These are phyloP conservation scores for Dipteronia dyeriana DNA, from an alignment of 345 rosid genomes.

Conservation along the genomic window DNA sequence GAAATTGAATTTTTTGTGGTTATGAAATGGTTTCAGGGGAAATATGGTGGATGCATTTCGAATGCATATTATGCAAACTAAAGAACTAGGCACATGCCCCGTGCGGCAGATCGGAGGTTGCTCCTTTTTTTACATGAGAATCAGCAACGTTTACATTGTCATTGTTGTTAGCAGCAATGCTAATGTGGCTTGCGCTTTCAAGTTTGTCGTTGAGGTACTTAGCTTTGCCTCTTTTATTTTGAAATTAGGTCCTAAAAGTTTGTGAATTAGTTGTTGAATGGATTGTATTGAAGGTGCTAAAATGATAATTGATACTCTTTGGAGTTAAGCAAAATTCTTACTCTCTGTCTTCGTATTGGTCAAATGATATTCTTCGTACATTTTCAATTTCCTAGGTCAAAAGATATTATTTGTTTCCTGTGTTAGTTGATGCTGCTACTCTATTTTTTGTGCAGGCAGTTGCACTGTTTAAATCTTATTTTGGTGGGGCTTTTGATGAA, in stretches of 20 bases:
- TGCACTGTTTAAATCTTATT: conserved; percentile 92
- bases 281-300: not conserved
- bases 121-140: conserved; percentile 94
- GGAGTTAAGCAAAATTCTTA: too few species aligned
- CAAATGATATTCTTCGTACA: too few species aligned
- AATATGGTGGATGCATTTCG: conserved; percentile 99
- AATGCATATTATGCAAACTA: conserved; percentile 96
- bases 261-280: not conserved
- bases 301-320: too few species aligned
- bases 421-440: conserved; percentile 11
- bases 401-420: not conserved
- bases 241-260: not conserved
- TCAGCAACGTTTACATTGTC: conserved; percentile 96
- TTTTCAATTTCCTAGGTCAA: not conserved
- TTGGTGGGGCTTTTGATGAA: conserved; percentile 99
- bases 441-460: conserved; percentile 65
- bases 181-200: conserved; percentile 98
- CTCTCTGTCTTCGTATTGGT: too few species aligned
- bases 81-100: conserved; percentile 95
- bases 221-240: not conserved
- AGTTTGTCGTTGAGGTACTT: conserved; percentile 94
- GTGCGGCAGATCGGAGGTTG: conserved; percentile 99
- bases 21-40: conserved; percentile 45
- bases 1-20: too few species aligned
- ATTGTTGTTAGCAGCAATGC: conserved; percentile 99